Evolutionary conservation across 768 basidiomycete genomes (phyloP), one percentile per base, ranked within the genome.

Genomic region (Dendrothele bispora): DNA sequence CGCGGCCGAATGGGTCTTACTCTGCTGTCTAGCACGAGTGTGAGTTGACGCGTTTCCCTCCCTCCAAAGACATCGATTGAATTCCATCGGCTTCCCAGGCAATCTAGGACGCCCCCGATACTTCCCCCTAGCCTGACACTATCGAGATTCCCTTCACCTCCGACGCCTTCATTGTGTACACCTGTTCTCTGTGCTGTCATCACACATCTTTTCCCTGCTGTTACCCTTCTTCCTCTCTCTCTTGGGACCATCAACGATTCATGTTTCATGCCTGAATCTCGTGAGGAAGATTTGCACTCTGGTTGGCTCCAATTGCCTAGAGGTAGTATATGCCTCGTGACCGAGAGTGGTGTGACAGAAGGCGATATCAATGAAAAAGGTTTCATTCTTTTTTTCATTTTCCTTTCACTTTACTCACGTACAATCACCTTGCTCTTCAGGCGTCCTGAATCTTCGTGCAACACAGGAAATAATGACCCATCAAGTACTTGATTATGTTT

Each of bases 1-100:
- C 18, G 83, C 83, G 2, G 88, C 89, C 20, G 84, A 91, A 64
- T 91, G 86, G 85, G 70, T 88, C 6, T 69, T 92, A 4, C 69
- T 91, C 22, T 69, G 75, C 35, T 58, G 73, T 37, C 71, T 86
- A 14, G 73, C 83, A 24, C 75, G 75, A 66, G 79, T 85, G 90
- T 91, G 58, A 54, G 86, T 70, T 15, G 7, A 39, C 12, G 27
- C 39, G 6, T 38, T 37, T 46, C 30, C 30, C 37, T 48, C 22
- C 18, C 26, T 22, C 38, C 15, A 50, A 21, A 58, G 41, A 8
- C 22, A 39, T 41, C 29, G 65, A 61, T 26, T 36, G 15, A 44
- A 53, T 25, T 26, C 15, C 26, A 43, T 30, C 43, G 11, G 7
- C 22, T 17, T 30, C 53, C 32, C 50, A 92, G 90, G 21, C 80